phyloP scores from a whole-genome alignment of 1,139 yeast species.

The Nematodospora anomalae region DNA sequence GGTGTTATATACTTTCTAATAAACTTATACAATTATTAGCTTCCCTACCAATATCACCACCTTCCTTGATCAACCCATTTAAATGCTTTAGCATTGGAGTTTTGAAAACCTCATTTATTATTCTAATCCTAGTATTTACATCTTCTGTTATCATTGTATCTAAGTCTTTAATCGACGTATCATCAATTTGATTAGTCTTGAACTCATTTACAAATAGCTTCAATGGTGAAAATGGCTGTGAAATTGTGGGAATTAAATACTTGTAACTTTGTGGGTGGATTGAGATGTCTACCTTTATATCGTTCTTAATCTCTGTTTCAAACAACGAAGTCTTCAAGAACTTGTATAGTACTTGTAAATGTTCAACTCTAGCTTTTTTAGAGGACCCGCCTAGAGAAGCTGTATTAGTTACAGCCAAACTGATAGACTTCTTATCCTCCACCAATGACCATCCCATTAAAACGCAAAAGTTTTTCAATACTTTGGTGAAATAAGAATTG shows the following conservation, averaged over 20 bases:
- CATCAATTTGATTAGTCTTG: slow-evolving; percentile 2
- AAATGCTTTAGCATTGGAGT: slow-evolving; percentile 54
- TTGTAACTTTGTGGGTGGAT: slow-evolving; percentile 48
- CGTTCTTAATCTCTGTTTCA: slow-evolving; percentile 3
- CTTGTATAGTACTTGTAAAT: slow-evolving; percentile 43
- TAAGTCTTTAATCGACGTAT: slow-evolving; percentile 29
- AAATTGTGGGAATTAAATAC: slow-evolving; percentile 51
- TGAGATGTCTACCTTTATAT: slow-evolving; percentile 11
- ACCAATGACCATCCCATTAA: slow-evolving; percentile 61
- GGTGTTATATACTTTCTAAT: slow-evolving; percentile 2
- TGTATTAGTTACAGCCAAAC: slow-evolving; percentile 48
- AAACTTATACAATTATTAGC: slow-evolving; percentile 39
- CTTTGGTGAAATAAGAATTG: slow-evolving; percentile 57
- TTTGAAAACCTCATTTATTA: slow-evolving; percentile 54
- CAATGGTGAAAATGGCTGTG: slow-evolving; percentile 62
- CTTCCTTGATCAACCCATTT: slow-evolving; percentile 57
- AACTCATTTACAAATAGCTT: slow-evolving; percentile 48
- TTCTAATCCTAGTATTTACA: slow-evolving; percentile 56
- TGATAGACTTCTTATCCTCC: slow-evolving; percentile 43
- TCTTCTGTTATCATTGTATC: slow-evolving; percentile 53
- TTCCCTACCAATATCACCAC: slow-evolving; percentile 70
- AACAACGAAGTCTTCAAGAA: slow-evolving; percentile 45
- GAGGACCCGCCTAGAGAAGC: slow-evolving; percentile 40
- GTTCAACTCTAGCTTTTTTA: slow-evolving; percentile 40
- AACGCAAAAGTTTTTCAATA: slow-evolving; percentile 55